phyloP scores from a whole-genome alignment of 2,329 filamentous ascomycete species.

The Trichoderma aggressivum region DNA sequence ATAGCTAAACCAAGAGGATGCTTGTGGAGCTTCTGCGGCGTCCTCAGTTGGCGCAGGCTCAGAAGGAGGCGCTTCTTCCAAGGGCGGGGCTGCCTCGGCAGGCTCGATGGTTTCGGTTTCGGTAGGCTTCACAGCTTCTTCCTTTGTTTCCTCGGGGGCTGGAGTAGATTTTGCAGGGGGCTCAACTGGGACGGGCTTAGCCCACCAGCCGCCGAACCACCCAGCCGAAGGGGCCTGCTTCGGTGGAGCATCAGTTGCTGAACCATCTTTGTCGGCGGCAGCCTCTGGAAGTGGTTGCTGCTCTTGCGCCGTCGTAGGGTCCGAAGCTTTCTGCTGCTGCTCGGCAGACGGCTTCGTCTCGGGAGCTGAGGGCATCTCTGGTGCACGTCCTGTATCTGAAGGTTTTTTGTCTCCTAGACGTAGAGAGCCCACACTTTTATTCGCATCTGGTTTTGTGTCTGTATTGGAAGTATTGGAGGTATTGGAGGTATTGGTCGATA shows the following conservation, averaged over 20 bases:
- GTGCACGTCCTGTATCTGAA: not conserved
- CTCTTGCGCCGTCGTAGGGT: not conserved
- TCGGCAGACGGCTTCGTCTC: not conserved
- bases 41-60: conserved; percentile 21
- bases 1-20: conserved; percentile 41
- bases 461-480: not conserved
- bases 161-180: conserved; percentile 15
- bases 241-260: not conserved
- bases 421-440: not conserved
- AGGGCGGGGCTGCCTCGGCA: conserved; percentile 21
- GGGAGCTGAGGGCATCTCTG: not conserved
- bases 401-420: not conserved
- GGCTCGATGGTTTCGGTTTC: not conserved
- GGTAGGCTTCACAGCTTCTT: not conserved
- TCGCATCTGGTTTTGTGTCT: not conserved
- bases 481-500: conserved; percentile 12
- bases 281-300: conserved; percentile 23
- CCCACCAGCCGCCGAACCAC: conserved; percentile 57
- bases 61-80: conserved; percentile 21
- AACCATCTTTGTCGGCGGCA: conserved; percentile 16
- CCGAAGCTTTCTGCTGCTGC: not conserved
- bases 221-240: conserved; percentile 39
- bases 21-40: conserved; percentile 19
- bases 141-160: conserved; percentile 4
- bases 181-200: conserved; percentile 29